Conservation (phyloP, 352 stramenopile genomes). For the Aphanomyces astaci region DNA sequence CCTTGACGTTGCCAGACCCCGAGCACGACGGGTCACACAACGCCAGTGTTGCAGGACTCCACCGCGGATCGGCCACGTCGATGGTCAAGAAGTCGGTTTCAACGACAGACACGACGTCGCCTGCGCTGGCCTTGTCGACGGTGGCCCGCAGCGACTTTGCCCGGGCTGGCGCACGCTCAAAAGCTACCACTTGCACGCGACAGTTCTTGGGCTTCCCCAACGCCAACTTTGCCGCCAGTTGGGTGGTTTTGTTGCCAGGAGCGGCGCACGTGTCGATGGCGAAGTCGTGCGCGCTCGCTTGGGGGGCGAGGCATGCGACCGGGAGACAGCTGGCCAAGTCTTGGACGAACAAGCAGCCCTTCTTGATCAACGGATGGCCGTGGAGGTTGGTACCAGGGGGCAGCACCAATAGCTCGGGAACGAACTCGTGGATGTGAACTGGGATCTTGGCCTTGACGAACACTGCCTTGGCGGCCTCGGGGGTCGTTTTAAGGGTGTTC, state of each 20-base stretch:
- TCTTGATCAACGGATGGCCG: constrained; percentile 69
- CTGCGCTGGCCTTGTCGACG: constrained; percentile 74
- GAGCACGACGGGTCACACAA: constrained; percentile 96
- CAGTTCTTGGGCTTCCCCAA: constrained; percentile 34
- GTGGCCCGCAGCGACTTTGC: constrained; percentile 82
- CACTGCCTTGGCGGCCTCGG: constrained; percentile 42
- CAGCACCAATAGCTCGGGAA: constrained; percentile 88
- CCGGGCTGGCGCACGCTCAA: constrained; percentile 86
- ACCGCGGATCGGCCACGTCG: constrained; percentile 59
- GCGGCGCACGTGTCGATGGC: constrained; percentile 95
- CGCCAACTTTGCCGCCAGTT: constrained; percentile 91
- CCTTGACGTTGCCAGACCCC: constrained; percentile 78
- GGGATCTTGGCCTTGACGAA: constrained; percentile 55
- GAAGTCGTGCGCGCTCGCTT: constrained; percentile 26
- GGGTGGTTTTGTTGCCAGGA: constrained; percentile 98
- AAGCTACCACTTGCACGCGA: constrained; percentile 85
- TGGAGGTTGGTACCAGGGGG: constrained; percentile 79
- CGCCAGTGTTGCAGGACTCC: constrained; percentile 86
- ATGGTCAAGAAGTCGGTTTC: constrained; percentile 91
- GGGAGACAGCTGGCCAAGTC: constrained; percentile 98
- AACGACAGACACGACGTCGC: constrained; percentile 46
- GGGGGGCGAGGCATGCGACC: constrained; percentile 82
- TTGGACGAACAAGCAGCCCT: constrained; percentile 89
- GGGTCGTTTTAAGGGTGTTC: constrained; percentile 77
- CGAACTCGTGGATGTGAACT: constrained; percentile 68